Evolutionary conservation across 148 eudicot species (phyloP).

Genomic region (Silene uniflora): DNA sequence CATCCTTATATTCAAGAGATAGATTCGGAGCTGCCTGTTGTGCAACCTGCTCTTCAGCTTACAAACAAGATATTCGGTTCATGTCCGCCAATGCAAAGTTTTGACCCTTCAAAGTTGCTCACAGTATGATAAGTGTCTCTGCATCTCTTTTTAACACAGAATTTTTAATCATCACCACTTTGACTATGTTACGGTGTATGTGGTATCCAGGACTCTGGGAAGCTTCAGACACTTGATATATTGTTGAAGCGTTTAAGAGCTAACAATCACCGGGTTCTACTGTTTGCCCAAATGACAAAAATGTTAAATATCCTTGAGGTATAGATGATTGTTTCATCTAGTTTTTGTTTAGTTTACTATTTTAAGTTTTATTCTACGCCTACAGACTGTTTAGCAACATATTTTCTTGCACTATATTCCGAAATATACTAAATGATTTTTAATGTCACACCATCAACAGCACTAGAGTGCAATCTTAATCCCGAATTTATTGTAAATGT

Average conservation of each 20-base stretch:
- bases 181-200: constrained; percentile 23
- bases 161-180: background rate
- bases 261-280: constrained; percentile 84
- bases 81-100: constrained; percentile 90
- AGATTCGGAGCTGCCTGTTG: constrained; percentile 73
- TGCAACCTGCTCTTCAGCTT: constrained; percentile 77
- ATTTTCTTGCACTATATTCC: background rate
- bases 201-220: constrained; percentile 79
- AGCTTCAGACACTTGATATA: constrained; percentile 96
- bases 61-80: constrained; percentile 86
- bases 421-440: background rate
- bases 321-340: constrained; percentile 9
- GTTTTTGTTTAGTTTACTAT: background rate
- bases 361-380: background rate
- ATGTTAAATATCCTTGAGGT: constrained; percentile 99
- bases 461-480: background rate
- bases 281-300: constrained; percentile 99
- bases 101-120: constrained; percentile 96
- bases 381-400: background rate
- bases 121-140: constrained; percentile 45
- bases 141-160: background rate
- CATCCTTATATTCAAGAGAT: constrained; percentile 87
- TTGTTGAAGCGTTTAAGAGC: constrained; percentile 92
- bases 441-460: background rate
- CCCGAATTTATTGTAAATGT: too few relatives aligned